Base-by-base conservation (phyloP, 2,329 filamentous ascomycete genomes). In the Xylariaceae sp. region DNA sequence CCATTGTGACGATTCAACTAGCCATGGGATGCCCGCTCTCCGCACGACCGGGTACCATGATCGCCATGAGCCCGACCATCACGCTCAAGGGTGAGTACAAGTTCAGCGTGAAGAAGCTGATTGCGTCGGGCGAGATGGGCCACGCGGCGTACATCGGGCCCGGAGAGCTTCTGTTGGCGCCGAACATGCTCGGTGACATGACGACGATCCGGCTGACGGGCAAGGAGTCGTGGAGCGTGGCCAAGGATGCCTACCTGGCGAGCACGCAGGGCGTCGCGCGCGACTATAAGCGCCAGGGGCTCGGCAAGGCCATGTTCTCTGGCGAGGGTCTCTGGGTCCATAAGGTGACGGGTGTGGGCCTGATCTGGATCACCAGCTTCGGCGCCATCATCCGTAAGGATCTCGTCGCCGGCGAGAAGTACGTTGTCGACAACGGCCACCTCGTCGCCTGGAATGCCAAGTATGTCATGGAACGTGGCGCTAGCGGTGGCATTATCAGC, bases 361-460 rank as follows among this genome's bases (percentile, higher is more conserved):
- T 97, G 42, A 71, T 96, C 47, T 99, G 93, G 90, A 81, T 97
- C 51, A 89, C 90, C 7, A 96, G 90, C 70, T 94, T 99, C 69
- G 94, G 94, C 5, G 94, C 94, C 4, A 96, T 99, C 62, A 90
- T 97, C 63, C 83, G 89, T 69, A 97, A 97, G 77, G 92, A 97
- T 80, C 77, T 87, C 34, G 75, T 73, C 50, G 82, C 86, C 10
- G 88, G 88, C 8, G 93, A 97, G 72, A 88, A 88, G 67, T 97
- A 97, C 74, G 90, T 94, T 65, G 87, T 97, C 58, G 91, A 96
- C 69, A 96, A 96, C 68, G 91, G 91, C 2, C 92, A 97, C 67
- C 80, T 97, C 0, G 92, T 97, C 0, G 93, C 94, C 0, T 99
- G 94, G 94, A 97, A 97, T 72, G 92, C 89, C 71, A 91, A 96